Percentiles rank a stretch among this genome's conserved stretches.
phyloP scores from a whole-genome alignment of 2,329 filamentous ascomycete genomes.

The Coniella vitis region DNA sequence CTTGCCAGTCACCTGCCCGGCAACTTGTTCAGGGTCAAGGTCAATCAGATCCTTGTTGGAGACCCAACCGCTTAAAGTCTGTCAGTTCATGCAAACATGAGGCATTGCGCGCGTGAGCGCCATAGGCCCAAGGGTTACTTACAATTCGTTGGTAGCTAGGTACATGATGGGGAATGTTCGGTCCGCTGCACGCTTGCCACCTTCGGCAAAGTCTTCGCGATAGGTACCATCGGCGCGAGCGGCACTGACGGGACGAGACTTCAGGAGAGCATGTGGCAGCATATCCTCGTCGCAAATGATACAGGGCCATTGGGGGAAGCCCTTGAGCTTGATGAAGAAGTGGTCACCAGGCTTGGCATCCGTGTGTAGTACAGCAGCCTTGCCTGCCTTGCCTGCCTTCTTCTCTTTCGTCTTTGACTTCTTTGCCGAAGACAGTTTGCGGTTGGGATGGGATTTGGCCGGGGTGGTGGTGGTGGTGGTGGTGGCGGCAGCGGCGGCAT shows the following conservation, averaged over 20 bases:
- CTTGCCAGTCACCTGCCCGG: slow-evolving; percentile 64
- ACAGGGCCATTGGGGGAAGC: slow-evolving; percentile 88
- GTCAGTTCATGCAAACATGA: slow-evolving; percentile 5
- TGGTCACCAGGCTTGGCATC: slow-evolving; percentile 86
- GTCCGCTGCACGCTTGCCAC: slow-evolving; percentile 77
- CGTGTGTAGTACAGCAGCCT: slow-evolving; percentile 61
- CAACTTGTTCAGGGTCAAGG: slow-evolving; percentile 67
- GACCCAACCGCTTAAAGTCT: slow-evolving; percentile 70
- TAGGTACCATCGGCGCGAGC: slow-evolving; percentile 77
- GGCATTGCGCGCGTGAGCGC: neutral
- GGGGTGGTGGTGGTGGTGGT: slow-evolving; percentile 30
- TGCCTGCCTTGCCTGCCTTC: slow-evolving; percentile 78
- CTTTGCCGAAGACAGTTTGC: slow-evolving; percentile 61
- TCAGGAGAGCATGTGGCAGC: slow-evolving; percentile 73
- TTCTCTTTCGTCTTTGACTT: slow-evolving; percentile 74
- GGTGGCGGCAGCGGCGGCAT: slow-evolving; percentile 26
- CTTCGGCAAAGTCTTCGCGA: slow-evolving; percentile 79
- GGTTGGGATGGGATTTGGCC: slow-evolving; percentile 51
- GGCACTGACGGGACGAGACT: slow-evolving; percentile 75
- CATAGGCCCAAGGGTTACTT: slow-evolving; percentile 37
- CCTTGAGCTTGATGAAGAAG: slow-evolving; percentile 89
- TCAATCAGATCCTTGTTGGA: slow-evolving; percentile 75
- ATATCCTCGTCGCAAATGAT: slow-evolving; percentile 93
- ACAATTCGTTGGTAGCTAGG: slow-evolving; percentile 94
- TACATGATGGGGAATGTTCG: slow-evolving; percentile 95